These are phyloP conservation scores for Trichoderma asperellum DNA, from an alignment of 2,329 filamentous ascomycete species.

Conservation along the genomic window DNA sequence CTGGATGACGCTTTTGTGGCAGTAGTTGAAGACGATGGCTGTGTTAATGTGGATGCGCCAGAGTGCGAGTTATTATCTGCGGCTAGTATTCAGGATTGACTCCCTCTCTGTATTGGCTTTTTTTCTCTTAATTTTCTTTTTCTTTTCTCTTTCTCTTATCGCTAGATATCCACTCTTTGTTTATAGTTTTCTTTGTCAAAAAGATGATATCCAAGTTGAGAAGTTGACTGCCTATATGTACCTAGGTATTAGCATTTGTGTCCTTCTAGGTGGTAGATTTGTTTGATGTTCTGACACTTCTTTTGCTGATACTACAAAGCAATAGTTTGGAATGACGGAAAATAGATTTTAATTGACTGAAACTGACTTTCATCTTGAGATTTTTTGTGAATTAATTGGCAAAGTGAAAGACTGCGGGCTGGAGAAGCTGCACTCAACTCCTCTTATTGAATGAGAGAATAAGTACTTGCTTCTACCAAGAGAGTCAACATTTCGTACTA, in stretches of 20 bases:
- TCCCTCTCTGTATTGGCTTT: not conserved
- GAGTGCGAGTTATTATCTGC: not conserved
- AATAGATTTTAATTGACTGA: not conserved
- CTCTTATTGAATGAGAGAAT: not conserved
- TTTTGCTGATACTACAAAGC: too few species aligned
- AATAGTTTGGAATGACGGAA: not conserved
- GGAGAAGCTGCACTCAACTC: not conserved
- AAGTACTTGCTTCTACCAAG: not conserved
- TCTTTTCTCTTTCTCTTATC: not conserved
- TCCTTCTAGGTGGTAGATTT: not conserved
- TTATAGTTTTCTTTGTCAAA: not conserved
- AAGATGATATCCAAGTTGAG: constrained; percentile 7
- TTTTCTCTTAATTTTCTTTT: not conserved
- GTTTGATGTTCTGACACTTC: not conserved
- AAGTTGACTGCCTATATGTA: not conserved
- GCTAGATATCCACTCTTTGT: constrained; percentile 18
- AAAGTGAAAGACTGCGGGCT: not conserved
- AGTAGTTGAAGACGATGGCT: not conserved
- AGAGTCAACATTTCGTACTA: not conserved
- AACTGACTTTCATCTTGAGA: not conserved
- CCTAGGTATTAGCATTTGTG: not conserved
- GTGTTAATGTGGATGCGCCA: not conserved
- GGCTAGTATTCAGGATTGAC: not conserved
- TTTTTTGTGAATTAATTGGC: not conserved
- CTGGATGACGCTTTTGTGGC: not conserved